Base-by-base conservation (phyloP, 164 flowering plant species). In the grape (Vitis vinifera) region DNA sequence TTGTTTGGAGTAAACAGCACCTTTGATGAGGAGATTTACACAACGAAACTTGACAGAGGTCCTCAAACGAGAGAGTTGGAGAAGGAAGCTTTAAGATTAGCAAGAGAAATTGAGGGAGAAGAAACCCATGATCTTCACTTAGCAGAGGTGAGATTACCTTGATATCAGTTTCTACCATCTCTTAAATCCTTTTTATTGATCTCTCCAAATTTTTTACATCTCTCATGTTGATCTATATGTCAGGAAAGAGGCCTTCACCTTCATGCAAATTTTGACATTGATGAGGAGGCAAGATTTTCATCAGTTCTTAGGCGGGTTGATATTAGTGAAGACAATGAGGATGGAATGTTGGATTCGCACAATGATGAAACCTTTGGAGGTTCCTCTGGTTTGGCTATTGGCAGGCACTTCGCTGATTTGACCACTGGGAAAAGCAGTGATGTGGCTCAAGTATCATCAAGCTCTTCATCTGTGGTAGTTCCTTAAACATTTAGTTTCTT, bases 1-100 rank as follows among this genome's bases (percentile, higher is more conserved):
- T 75, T 96, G 23, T 96, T 96, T 89, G 99, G 99, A 59, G 97
- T 96, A 48, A 91, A 87, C 71, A 96, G 97, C 84, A 96, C 99
- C 30, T 96, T 93, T 68, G 78, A 93, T 59, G 99, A 96, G 85
- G 99, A 96, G 69, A 81, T 96, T 15, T 96, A 96, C 67, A 96
- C 98, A n/a, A 96, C 99, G 58, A 96, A 90, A 76, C 97, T 96
- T 71, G 94, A 89, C 64, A 96, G 75, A 82, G 99, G 99, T 59
- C 97, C 97, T 75, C 89, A 83, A 73, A 91, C 67, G 83, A 82
- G 85, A 81, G 97, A 87, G 66, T 70, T 82, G 75, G 99, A 96
- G 76, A 84, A 70, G 76, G 89, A 91, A 84, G 99, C 99, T 44
- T 19, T 62, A 51, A 85, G 97, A 76, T 85, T 93, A 76, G 99